These are phyloP conservation scores for Starmerella etchellsii DNA, from an alignment of 805 yeast genomes.

Conservation along the genomic window DNA sequence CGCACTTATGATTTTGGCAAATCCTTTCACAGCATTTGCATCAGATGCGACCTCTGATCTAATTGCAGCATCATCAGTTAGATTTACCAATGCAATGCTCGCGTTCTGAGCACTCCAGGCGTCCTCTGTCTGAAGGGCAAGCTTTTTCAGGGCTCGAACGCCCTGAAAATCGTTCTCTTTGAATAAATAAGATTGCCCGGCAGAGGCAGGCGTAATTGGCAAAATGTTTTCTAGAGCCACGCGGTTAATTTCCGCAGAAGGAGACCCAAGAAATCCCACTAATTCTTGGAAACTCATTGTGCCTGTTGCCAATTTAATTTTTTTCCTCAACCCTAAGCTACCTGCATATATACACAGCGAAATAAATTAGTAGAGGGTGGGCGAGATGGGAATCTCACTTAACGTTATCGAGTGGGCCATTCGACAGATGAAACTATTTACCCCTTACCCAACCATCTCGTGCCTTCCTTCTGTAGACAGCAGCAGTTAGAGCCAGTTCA, in stretches of 20 bases:
- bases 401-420: no score
- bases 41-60: conserved; percentile 58
- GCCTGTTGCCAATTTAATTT: background rate
- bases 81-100: conserved; percentile 65
- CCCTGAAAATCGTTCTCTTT: conserved; percentile 57
- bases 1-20: conserved; percentile 58
- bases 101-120: conserved; percentile 43
- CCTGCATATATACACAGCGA: no score
- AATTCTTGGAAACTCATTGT: conserved; percentile 29
- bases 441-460: no score
- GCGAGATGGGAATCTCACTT: no score
- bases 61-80: conserved; percentile 57
- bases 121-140: conserved; percentile 3
- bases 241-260: conserved; percentile 64
- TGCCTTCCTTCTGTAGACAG: no score
- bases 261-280: conserved; percentile 69
- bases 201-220: conserved; percentile 44
- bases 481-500: no score
- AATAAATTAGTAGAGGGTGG: no score
- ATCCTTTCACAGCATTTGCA: conserved; percentile 32
- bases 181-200: conserved; percentile 57
- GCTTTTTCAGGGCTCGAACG: conserved; percentile 50
- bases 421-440: conserved; percentile 10
- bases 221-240: conserved; percentile 77
- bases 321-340: no score